A percentile compares a stretch with the other conserved stretches of the same genome.
Conservation (phyloP, 371 early-diverging fungal genomes). For the Mortierella sp. region DNA sequence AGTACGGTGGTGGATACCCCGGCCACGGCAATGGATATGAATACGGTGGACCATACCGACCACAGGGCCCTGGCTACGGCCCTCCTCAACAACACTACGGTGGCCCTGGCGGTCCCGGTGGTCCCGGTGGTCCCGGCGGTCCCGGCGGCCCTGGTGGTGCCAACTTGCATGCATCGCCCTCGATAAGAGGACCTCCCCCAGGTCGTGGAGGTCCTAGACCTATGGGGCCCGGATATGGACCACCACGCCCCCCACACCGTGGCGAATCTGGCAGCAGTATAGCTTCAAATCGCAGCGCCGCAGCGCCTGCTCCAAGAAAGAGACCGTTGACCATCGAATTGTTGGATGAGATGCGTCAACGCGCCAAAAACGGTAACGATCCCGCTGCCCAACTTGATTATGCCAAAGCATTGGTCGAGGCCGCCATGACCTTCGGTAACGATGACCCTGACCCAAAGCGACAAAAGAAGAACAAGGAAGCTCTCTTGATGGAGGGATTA, state of each 20-base stretch:
- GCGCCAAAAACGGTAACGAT: slow-evolving; percentile 81
- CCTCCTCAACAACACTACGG: slow-evolving; percentile 22
- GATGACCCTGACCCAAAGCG: slow-evolving; percentile 79
- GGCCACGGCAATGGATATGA: slow-evolving; percentile 18
- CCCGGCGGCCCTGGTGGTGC: slow-evolving; percentile 24
- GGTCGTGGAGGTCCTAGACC: slow-evolving; percentile 49
- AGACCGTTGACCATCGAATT: slow-evolving; percentile 68
- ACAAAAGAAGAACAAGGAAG: slow-evolving; percentile 77
- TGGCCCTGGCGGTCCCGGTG: slow-evolving; percentile 12
- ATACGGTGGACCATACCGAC: slow-evolving; percentile 14
- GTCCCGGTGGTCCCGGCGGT: slow-evolving; percentile 7
- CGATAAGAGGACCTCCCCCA: slow-evolving; percentile 49
- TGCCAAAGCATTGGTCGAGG: slow-evolving; percentile 81
- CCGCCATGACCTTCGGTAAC: slow-evolving; percentile 59
- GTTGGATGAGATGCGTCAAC: slow-evolving; percentile 81
- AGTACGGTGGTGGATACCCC: slow-evolving; percentile 17
- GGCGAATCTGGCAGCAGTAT: slow-evolving; percentile 36
- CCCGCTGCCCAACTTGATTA: slow-evolving; percentile 84
- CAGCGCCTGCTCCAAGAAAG: slow-evolving; percentile 29
- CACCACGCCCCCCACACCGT: slow-evolving; percentile 34
- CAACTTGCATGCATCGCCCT: slow-evolving; percentile 35
- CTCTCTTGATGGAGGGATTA: slow-evolving; percentile 78
- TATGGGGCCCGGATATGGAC: slow-evolving; percentile 36
- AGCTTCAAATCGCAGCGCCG: not conserved
- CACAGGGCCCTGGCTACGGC: slow-evolving; percentile 30